phyloP scores from a whole-genome alignment of 805 yeast species.

The Kodamaea nitidulidarum region DNA sequence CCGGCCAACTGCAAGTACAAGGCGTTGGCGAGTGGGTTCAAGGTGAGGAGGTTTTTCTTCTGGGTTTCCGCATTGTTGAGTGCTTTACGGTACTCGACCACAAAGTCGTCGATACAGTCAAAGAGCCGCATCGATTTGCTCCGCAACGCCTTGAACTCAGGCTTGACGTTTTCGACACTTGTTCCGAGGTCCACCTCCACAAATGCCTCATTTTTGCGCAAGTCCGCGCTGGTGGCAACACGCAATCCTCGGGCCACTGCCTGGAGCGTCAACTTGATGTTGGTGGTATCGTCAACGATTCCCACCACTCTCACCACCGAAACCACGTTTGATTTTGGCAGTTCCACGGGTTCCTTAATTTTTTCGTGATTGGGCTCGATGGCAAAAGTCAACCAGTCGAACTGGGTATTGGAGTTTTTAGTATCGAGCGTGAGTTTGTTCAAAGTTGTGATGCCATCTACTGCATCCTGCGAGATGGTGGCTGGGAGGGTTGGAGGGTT shows the following conservation, averaged over 20 bases:
- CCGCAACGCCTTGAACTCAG: conserved; percentile 18
- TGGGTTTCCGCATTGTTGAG: conserved; percentile 12
- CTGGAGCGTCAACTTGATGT: conserved; percentile 44
- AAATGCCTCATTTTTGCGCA: conserved; percentile 22
- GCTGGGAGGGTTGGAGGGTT: conserved; percentile 6
- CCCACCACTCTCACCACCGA: conserved; percentile 48
- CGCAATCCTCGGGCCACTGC: conserved; percentile 45
- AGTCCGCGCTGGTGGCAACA: conserved; percentile 6
- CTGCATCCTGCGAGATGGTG: conserved; percentile 27
- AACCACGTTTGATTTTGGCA: conserved; percentile 18
- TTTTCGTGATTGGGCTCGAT: conserved; percentile 30
- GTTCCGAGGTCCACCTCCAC: conserved; percentile 25
- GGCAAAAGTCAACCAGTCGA: conserved; percentile 37
- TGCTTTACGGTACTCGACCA: conserved; percentile 35
- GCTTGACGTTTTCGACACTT: conserved; percentile 15
- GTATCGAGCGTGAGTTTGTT: conserved; percentile 7
- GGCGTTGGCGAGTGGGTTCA: conserved; percentile 59
- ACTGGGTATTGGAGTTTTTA: conserved; percentile 14
- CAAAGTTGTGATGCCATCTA: conserved; percentile 27
- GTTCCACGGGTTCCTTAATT: conserved; percentile 21
- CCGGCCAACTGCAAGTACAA: conserved; percentile 53
- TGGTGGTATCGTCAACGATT: conserved; percentile 40
- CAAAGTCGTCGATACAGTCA: conserved; percentile 36
- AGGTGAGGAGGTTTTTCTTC: conserved; percentile 35
- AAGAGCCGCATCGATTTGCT: conserved; percentile 21